Percentiles rank a stretch among this genome's conserved stretches.
phyloP scores from a whole-genome alignment of 805 yeast species.

The Starmerella tilneyi region DNA sequence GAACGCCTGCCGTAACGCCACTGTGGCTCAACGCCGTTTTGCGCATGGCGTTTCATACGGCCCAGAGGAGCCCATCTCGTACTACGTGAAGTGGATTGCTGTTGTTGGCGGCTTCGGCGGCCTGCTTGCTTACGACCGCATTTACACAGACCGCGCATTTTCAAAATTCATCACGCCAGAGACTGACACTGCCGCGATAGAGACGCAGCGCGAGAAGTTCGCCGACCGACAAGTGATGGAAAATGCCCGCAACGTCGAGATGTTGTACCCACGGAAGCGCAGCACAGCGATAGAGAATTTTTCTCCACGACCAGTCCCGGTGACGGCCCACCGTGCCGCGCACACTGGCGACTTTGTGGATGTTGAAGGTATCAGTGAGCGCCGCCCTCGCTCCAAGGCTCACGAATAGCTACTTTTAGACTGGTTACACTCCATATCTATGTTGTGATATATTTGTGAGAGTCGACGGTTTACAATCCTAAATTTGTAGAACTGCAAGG shows the following conservation, averaged over 20 bases:
- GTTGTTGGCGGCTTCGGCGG: constrained; percentile 20
- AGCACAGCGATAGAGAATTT: constrained; percentile 16
- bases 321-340: constrained; percentile 25
- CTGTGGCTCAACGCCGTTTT: constrained; percentile 2
- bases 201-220: constrained; percentile 18
- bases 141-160: constrained; percentile 23
- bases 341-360: constrained; percentile 25
- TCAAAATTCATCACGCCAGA: constrained; percentile 23
- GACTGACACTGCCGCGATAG: constrained; percentile 17
- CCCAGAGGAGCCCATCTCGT: constrained; percentile 24
- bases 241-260: constrained; percentile 22
- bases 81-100: constrained; percentile 25
- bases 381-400: constrained; percentile 27
- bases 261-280: constrained; percentile 21
- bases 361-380: constrained; percentile 24
- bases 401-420: no score
- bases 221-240: constrained; percentile 20
- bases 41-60: constrained; percentile 24
- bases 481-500: no score
- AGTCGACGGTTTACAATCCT: no score
- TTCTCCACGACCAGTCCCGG: constrained; percentile 29
- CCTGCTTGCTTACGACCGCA: constrained; percentile 25
- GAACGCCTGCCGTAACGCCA: neutral
- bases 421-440: no score
- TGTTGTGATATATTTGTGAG: no score